Evolutionary conservation across 202 grass and related monocot species (phyloP), one percentile per base, ranked within the genome.

Genomic region (Eragrostis tef): DNA sequence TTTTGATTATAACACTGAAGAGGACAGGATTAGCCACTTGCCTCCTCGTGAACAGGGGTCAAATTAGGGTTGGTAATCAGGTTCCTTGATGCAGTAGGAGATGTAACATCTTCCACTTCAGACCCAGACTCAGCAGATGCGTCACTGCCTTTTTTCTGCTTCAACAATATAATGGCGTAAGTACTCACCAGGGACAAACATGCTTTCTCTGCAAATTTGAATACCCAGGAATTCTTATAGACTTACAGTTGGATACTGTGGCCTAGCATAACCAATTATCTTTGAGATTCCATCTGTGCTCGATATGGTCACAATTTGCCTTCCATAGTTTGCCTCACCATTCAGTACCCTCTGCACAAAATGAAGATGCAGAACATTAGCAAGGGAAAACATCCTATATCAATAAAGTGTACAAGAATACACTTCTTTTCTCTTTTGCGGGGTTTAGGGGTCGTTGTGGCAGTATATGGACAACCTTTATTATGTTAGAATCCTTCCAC

Each of bases 71-170:
- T 80, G 22, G 77, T 24, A 59, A 89, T 77, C 70, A 87, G 58
- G 53, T 77, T 91, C 75, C 44, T 88, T 78, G 86, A 64, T 86
- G 73, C 86, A 24, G 50, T 81, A 74, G 92, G 90, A 80, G 93
- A 89, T 67, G 51, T 11, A 41, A 48, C 69, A 41, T 98, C 92
- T 87, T 98, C 95, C 63, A 88, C 70, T 84, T 98, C 95, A 83
- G 95, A 98, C 2, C 92, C 87, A 78, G 95, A 98, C 66, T 98
- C 95, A 12, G 90, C 85, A 74, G 95, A 98, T 20, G 86, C 88
- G 85, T 94, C 95, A 75, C 95, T 95, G 46, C 88, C 87, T 91
- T 91, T 98, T 90, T 84, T 90, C 95, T 98, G 87, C 31, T 93
- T 66, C 74, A 68, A 56, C 60, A 79, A 26, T 59, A 54, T 43